Base-by-base conservation (phyloP, 495 filamentous ascomycete species). In the Podospora fimiseda region DNA sequence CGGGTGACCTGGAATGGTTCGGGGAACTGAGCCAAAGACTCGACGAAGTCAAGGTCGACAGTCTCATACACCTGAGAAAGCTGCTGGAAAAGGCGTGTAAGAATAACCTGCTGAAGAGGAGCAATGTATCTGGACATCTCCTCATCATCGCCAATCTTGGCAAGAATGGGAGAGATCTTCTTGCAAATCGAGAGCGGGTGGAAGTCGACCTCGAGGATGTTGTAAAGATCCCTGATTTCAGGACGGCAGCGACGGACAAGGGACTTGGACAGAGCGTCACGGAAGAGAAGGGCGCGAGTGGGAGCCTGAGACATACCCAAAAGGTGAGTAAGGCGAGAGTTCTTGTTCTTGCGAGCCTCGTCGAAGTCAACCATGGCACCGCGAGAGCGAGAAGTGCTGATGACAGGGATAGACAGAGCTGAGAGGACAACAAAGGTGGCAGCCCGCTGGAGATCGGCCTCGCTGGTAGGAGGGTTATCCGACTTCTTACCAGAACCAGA, bases 61-160 rank as follows among this genome's bases (percentile, higher is more conserved):
- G 92, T 95, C 71, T 97, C 94, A 74, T 98, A 98, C 48, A 98
- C 93, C 72, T 98, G 93, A 43, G 94, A 97, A 45, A 98, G 80
- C 72, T 98, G 93, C 78, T 98, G 93, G 80, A 98, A 98, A 46
- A 98, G 83, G 54, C 93, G 86, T 40, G 93, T 98, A 48, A 98
- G 82, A 57, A 98, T 98, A 65, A 98, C 93, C 76, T 98, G 93
- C 71, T 97, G 94, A 48, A 98, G 79, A 51, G 93, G 93, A 44
- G 85, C 67, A 56, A 98, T 85, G 66, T 98, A 98, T 71, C 91
- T 93, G 73, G 92, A 83, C 90, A 98, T 93, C 64, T 97, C 92
- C 37, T 88, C 80, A 61, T 98, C 93, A 52, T 85, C 84, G 56
- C 93, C 93, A 66, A 98, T 96, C 77, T 97, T 80, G 65, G 84